phyloP scores from a whole-genome alignment of 129 eudicot genomes.

The Deinandra increscens region DNA sequence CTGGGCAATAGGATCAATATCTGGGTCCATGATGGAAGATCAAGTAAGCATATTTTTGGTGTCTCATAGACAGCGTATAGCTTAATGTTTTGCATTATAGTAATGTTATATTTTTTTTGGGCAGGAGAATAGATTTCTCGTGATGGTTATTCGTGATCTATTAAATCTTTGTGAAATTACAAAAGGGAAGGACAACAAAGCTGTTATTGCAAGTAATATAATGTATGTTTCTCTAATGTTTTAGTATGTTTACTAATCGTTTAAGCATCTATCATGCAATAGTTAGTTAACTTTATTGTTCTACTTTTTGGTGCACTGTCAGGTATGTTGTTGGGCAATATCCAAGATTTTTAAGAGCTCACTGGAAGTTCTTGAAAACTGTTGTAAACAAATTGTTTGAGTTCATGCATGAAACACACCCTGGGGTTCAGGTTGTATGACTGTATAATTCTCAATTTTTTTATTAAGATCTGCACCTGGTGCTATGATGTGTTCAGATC shows the following conservation, averaged over 20 bases:
- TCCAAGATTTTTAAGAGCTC: conserved; percentile 94
- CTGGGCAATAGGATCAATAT: conserved; percentile 99
- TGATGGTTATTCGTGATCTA: conserved; percentile 96
- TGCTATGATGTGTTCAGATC: background rate
- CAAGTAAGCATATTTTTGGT: conserved; percentile 47
- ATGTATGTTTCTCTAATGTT: conserved; percentile 51
- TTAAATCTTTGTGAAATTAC: conserved; percentile 92
- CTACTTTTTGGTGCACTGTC: conserved; percentile 26
- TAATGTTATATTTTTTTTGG: conserved; percentile 18
- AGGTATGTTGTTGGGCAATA: conserved; percentile 99
- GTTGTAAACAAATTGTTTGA: conserved; percentile 97
- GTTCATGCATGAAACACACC: conserved; percentile 99
- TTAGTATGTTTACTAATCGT: background rate
- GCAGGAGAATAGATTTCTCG: conserved; percentile 97
- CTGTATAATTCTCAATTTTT: background rate
- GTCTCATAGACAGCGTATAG: background rate
- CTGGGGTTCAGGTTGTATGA: conserved; percentile 88
- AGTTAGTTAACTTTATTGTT: background rate
- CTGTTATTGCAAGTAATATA: conserved; percentile 98
- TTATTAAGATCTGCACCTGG: conserved; percentile 11
- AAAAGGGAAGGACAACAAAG: conserved; percentile 97
- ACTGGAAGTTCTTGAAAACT: conserved; percentile 98
- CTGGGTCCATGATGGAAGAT: conserved; percentile 98
- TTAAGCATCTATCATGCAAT: background rate
- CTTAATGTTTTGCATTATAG: background rate